Base-by-base conservation (phyloP, 352 stramenopile genomes). In the Globisporangium splendens region DNA sequence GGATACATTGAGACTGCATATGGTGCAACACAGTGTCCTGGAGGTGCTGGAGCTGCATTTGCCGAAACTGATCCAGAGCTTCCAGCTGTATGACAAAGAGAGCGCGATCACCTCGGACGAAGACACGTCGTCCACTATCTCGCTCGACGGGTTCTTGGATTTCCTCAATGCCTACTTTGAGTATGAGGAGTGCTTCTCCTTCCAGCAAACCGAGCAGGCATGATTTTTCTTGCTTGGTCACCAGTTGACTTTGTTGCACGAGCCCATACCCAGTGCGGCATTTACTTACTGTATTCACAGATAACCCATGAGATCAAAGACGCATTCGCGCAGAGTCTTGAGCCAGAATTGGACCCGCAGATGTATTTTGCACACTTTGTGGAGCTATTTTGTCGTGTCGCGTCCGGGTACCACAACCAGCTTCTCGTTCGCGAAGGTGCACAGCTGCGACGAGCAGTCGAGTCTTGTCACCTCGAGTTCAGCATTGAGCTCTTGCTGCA, bases 121-220 rank as follows among this genome's bases (percentile, higher is more conserved):
- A 12, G 61, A 72, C 35, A 67, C 59, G 50, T 65, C 56, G 18
- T 61, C 63, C 8, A 63, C 54, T 47, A 89, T 91, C 22, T 81
- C 79, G 21, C 52, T 89, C 13, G 77, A 89, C 14, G 80, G 79
- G 0, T 89, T 93, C 57, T 65, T 89, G 44, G 79, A 93, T 52
- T 93, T 93, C 42, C 68, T 91, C 24, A 88, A 83, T 46, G 83
- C 75, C 10, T 89, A 93, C 54, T 84, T 93, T 50, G 77, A 89
- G 63, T 89, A 88, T 64, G 79, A 88, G 35, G 79, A 83, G 46
- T 90, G 65, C 46, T 73, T 88, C n/a, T 86, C 79, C 12, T 83
- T 71, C 49, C 52, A 73, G 17, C 59, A 83, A 3, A 59, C 86
- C 39, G 35, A 69, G 14, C 49, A 69, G 14, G 75, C 83, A 42